Evolutionary conservation across 2,329 filamentous ascomycete genomes (phyloP).

Genomic region (Fusarium sp.): DNA sequence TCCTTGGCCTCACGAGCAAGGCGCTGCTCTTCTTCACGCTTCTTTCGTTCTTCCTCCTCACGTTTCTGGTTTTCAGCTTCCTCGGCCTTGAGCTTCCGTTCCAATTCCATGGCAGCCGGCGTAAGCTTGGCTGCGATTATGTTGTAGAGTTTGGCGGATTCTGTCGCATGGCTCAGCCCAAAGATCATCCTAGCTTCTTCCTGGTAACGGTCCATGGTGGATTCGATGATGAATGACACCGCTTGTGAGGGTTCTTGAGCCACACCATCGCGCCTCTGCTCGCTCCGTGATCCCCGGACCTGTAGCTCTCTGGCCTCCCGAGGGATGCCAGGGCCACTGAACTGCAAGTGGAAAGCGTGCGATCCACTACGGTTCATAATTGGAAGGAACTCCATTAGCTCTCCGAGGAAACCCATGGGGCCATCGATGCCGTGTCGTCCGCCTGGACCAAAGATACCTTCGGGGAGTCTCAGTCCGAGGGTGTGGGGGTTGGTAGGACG

Average conservation of each 20-base stretch:
- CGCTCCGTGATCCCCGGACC: conserved; percentile 57
- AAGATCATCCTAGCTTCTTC: conserved; percentile 93
- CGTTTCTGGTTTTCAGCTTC: conserved; percentile 64
- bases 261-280: conserved; percentile 60
- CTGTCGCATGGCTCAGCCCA: conserved; percentile 69
- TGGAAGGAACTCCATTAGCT: conserved; percentile 67
- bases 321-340: conserved; percentile 61
- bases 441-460: conserved; percentile 56
- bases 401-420: conserved; percentile 67
- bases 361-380: conserved; percentile 59
- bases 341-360: conserved; percentile 70
- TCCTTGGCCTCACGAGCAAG: conserved; percentile 77
- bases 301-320: conserved; percentile 65
- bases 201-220: conserved; percentile 83
- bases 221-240: conserved; percentile 77
- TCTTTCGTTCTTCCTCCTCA: conserved; percentile 69
- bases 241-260: conserved; percentile 77
- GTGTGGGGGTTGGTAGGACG: conserved; percentile 63
- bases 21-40: conserved; percentile 73
- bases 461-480: conserved; percentile 65
- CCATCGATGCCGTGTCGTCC: conserved; percentile 56
- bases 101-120: conserved; percentile 85
- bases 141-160: conserved; percentile 77
- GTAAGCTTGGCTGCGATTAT: conserved; percentile 79
- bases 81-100: conserved; percentile 75